Conservation (phyloP, 1,284 basidiomycete species). For the Cutaneotrichosporon mucoides region DNA sequence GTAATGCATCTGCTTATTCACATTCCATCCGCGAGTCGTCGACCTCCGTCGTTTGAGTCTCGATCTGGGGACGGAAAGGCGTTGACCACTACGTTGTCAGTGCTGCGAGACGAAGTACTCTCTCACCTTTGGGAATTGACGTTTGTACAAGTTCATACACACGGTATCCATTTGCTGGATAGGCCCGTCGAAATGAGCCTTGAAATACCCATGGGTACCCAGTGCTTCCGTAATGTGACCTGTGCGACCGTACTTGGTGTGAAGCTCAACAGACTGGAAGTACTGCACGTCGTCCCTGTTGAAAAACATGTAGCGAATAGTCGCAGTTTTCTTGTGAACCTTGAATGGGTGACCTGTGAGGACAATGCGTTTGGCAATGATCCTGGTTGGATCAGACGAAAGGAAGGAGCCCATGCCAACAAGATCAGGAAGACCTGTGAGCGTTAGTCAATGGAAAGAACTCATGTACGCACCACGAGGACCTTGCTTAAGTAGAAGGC, state of each 20-base stretch:
- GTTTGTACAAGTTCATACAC: conserved; percentile 85
- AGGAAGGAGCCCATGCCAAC: conserved; percentile 88
- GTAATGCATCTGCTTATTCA: background rate
- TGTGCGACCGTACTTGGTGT: conserved; percentile 85
- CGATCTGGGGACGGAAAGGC: conserved; percentile 19
- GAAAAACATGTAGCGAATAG: conserved; percentile 99
- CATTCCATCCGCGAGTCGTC: background rate
- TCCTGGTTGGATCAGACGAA: conserved; percentile 82
- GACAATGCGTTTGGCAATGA: conserved; percentile 87
- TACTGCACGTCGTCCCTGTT: conserved; percentile 87
- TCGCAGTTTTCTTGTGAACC: conserved; percentile 95
- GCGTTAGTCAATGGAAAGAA: background rate
- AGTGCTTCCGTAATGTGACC: conserved; percentile 90
- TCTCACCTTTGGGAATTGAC: conserved; percentile 68
- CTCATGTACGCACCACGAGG: background rate
- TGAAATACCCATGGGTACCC: conserved; percentile 98
- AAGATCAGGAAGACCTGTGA: conserved; percentile 61
- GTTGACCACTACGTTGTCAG: conserved; percentile 24
- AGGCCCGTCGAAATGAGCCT: conserved; percentile 92
- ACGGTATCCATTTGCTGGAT: conserved; percentile 95
- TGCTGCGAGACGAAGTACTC: background rate
- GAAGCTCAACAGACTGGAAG: conserved; percentile 86
- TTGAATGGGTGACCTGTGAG: conserved; percentile 96
- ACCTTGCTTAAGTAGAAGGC: conserved; percentile 56
- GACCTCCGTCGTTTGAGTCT: background rate